These are phyloP conservation scores for Xylariomycetidae sp. DNA, from an alignment of 2,329 filamentous ascomycete genomes.

Conservation along the genomic window DNA sequence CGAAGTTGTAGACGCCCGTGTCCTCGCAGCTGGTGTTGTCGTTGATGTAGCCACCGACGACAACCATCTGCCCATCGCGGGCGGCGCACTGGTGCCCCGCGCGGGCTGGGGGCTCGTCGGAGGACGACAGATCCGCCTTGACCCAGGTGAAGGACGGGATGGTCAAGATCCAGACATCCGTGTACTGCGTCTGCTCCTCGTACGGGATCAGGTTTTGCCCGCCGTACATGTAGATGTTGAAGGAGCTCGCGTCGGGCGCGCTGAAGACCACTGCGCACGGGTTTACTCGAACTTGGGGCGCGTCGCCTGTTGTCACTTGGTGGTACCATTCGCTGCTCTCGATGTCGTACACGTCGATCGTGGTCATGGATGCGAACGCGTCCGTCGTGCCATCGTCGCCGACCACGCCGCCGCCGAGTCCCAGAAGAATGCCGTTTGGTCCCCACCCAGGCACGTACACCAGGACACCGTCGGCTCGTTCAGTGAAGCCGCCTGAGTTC, in stretches of 20 bases:
- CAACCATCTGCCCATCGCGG: conserved; percentile 64
- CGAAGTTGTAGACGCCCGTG: conserved; percentile 67
- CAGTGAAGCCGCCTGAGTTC: conserved; percentile 59
- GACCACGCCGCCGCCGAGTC: conserved; percentile 62
- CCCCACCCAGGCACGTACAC: conserved; percentile 73
- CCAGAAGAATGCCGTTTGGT: conserved; percentile 62
- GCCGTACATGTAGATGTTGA: conserved; percentile 74
- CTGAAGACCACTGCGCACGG: conserved; percentile 65
- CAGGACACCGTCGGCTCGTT: conserved; percentile 66
- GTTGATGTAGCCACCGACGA: conserved; percentile 64
- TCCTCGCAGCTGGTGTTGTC: conserved; percentile 56
- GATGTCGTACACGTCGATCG: conserved; percentile 70
- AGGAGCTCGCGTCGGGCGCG: conserved; percentile 65
- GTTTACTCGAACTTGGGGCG: conserved; percentile 62
- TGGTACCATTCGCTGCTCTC: conserved; percentile 67
- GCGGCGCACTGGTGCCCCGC: conserved; percentile 65
- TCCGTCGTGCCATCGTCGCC: conserved; percentile 37
- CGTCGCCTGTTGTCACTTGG: conserved; percentile 59
- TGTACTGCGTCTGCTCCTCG: conserved; percentile 52
- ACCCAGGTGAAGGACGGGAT: conserved; percentile 72
- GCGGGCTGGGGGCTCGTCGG: conserved; percentile 50
- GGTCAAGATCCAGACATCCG: conserved; percentile 70
- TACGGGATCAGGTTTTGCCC: conserved; percentile 66
- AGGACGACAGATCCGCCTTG: conserved; percentile 45
- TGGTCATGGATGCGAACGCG: conserved; percentile 52